These are phyloP conservation scores for Madurella fahalii DNA, from an alignment of 2,329 filamentous ascomycete species.

Conservation along the genomic window DNA sequence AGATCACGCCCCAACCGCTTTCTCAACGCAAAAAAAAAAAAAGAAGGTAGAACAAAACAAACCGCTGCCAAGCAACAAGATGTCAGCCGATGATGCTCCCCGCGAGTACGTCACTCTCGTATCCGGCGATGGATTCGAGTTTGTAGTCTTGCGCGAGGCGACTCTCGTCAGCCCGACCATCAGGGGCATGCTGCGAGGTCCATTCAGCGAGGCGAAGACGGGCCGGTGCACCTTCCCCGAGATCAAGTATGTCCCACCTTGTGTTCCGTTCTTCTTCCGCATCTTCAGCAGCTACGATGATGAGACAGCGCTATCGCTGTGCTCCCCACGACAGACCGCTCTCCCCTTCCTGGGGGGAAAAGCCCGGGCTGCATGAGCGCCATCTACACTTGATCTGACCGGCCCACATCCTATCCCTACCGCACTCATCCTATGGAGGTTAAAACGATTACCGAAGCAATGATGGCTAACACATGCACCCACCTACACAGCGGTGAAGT, in stretches of 20 bases:
- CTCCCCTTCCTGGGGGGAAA: neutral
- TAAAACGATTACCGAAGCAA: neutral
- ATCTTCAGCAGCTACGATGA: conserved; percentile 27
- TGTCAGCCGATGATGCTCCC: conserved; percentile 19
- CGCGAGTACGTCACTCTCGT: conserved; percentile 75
- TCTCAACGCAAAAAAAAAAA: neutral
- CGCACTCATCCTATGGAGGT: neutral
- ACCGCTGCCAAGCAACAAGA: conserved; percentile 4
- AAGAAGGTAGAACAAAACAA: neutral
- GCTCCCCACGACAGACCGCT: conserved; percentile 47
- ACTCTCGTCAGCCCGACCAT: conserved; percentile 67
- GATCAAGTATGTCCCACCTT: conserved; percentile 58
- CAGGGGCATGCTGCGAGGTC: conserved; percentile 66
- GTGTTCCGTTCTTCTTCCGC: conserved; percentile 1
- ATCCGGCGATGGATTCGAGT: conserved; percentile 72
- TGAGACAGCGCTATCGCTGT: conserved; percentile 36
- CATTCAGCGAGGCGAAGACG: conserved; percentile 61
- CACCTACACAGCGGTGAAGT: conserved; percentile 56
- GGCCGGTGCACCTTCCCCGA: conserved; percentile 66
- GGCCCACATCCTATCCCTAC: neutral
- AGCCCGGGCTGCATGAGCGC: conserved; percentile 46
- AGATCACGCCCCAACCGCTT: neutral
- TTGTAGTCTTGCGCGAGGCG: conserved; percentile 67
- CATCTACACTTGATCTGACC: conserved; percentile 64
- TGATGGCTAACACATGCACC: conserved; percentile 19